Base-by-base conservation (phyloP, 148 eudicot genomes). In the Vaccinium corymbosum region DNA sequence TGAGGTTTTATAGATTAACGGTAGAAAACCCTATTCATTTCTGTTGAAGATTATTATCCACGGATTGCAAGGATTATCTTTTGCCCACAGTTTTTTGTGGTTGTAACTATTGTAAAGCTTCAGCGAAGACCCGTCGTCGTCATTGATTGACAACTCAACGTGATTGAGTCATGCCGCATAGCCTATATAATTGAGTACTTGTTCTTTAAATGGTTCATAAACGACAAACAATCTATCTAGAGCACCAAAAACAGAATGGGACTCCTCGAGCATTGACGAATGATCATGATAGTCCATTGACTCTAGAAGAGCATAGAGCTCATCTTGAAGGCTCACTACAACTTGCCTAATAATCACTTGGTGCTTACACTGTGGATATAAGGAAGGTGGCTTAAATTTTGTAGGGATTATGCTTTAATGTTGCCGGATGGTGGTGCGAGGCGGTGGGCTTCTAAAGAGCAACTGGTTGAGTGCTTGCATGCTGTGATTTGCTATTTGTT, bases 171-270 rank as follows among this genome's bases (percentile, higher is more conserved):
- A 29, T 50, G 48, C 52, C 2, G 71, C 84, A 32, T 7, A 17
- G 35, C 53, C 53, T 38, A 82, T 55, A 38, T 73, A 82, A 4
- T 61, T 64, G 10, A 19, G 38, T 6, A 73, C 79, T 9, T 10
- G 79, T 42, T 82, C 84, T 35, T 73, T 72, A 9, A 73, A 82
- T 12, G 53, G 49, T 48, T 52, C 7, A 14, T 73, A 73, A 73
- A 73, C 79, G 38, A 73, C 79, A 20, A 8, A 9, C 17, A 82
- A 55, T 29, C 17, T 15, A 3, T 74, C 70, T 1, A 82, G 32
- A 73, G 84, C 79, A 29, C 19, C 53, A 73, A 82, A 82, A 53
- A 73, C 55, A 22, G 6, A 57, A 56, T n/a, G 3, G 35, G 84
- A 78, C 32, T 73, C 79, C 16, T 17, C 20, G 32, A 74, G 29